These are phyloP conservation scores for Iris macrosiphon DNA, from an alignment of 106 monocot species.

Conservation along the genomic window DNA sequence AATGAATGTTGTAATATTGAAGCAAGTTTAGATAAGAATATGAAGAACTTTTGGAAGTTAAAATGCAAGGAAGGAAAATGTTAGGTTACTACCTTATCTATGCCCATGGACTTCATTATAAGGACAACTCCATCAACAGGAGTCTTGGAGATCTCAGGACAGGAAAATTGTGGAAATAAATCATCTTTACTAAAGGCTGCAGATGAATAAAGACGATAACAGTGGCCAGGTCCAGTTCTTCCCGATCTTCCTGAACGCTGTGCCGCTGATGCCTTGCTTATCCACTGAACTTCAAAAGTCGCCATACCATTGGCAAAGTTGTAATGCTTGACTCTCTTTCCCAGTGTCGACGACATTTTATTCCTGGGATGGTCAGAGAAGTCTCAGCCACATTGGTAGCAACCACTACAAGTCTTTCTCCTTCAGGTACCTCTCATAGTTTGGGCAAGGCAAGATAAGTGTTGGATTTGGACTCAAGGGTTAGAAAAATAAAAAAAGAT, in stretches of 20 bases:
- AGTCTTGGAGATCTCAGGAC: slow-evolving; percentile 71
- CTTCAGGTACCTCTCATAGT: slow-evolving; percentile 59
- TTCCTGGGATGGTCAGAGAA: slow-evolving; percentile 92
- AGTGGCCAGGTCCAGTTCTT: slow-evolving; percentile 85
- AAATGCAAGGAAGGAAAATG: background rate
- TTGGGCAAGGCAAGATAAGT: too few species aligned
- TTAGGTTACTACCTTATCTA: slow-evolving; percentile 64
- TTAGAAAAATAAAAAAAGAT: too few species aligned
- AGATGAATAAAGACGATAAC: slow-evolving; percentile 86
- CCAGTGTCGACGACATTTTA: slow-evolving; percentile 96
- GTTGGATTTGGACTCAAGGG: too few species aligned
- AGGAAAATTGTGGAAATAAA: slow-evolving; percentile 67
- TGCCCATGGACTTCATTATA: slow-evolving; percentile 79
- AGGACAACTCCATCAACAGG: slow-evolving; percentile 94
- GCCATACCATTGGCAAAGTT: slow-evolving; percentile 62
- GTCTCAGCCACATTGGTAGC: slow-evolving; percentile 99
- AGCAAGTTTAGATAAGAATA: too few species aligned
- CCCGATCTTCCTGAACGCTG: slow-evolving; percentile 95
- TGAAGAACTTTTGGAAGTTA: too few species aligned
- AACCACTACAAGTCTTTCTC: slow-evolving; percentile 78
- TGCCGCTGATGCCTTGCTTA: slow-evolving; percentile 95
- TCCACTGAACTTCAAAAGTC: slow-evolving; percentile 77
- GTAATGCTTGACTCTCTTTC: slow-evolving; percentile 86
- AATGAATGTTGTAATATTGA: too few species aligned
- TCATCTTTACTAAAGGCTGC: slow-evolving; percentile 79